Conservation (phyloP, 2,329 filamentous ascomycete genomes). For the Botrytis galanthina region DNA sequence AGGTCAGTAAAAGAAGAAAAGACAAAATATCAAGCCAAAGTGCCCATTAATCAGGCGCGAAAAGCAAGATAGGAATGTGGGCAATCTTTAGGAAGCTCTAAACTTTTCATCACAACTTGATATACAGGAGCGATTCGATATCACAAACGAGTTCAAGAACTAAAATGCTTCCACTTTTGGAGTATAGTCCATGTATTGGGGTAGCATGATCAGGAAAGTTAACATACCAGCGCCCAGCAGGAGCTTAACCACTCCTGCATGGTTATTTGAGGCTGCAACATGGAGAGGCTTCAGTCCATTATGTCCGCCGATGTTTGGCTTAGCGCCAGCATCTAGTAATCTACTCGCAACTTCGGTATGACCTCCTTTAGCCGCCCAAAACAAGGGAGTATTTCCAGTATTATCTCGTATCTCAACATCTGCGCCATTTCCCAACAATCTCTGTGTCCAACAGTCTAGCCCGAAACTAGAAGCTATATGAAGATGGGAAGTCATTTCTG, state of each 20-base stretch:
- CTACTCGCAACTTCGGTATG: constrained; percentile 20
- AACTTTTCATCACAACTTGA: not conserved
- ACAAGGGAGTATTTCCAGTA: constrained; percentile 24
- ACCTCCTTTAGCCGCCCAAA: constrained; percentile 31
- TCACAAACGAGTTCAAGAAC: not conserved
- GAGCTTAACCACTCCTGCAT: constrained; percentile 33
- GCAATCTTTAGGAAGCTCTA: not conserved
- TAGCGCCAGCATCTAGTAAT: constrained; percentile 25
- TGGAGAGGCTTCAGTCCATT: constrained; percentile 41
- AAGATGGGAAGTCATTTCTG: constrained; percentile 25
- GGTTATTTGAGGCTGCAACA: constrained; percentile 38
- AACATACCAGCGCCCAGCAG: constrained; percentile 40
- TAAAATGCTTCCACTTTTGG: not conserved
- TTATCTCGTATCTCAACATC: constrained; percentile 22
- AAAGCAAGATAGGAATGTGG: not conserved
- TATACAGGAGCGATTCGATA: not conserved
- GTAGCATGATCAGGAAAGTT: not conserved
- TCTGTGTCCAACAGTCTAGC: constrained; percentile 20
- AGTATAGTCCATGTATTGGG: accelerated
- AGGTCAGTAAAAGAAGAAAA: not conserved
- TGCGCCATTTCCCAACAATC: constrained; percentile 17
- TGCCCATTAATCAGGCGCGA: too few relatives aligned
- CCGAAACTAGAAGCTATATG: constrained; percentile 26
- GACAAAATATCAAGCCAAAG: not conserved
- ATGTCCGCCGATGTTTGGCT: constrained; percentile 31